Percentiles rank a stretch among this genome's conserved stretches.
These are phyloP conservation scores for Pseudocercospora cruenta DNA, from an alignment of 2,329 filamentous ascomycete genomes.

Conservation along the genomic window DNA sequence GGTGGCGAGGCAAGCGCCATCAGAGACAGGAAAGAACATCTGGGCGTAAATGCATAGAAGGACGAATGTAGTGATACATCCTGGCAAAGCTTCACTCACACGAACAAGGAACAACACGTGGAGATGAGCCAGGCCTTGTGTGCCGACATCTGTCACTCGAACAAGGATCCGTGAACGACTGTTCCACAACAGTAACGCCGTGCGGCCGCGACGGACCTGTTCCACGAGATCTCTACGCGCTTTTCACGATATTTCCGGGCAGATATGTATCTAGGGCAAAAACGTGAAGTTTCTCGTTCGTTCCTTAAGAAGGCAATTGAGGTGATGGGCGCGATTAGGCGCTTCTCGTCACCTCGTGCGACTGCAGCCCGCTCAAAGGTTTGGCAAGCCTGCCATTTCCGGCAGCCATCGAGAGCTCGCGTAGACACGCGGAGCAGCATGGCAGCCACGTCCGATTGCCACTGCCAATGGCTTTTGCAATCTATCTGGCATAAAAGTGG, in stretches of 20 bases:
- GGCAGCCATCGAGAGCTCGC: background rate
- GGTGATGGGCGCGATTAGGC: background rate
- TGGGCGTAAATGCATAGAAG: background rate
- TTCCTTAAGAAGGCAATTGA: background rate
- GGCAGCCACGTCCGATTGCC: constrained; percentile 7
- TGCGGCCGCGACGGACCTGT: too few relatives aligned
- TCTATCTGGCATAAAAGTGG: constrained; percentile 1
- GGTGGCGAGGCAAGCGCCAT: background rate
- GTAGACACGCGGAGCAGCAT: constrained; percentile 4
- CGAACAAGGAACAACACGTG: background rate
- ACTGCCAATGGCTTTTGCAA: background rate
- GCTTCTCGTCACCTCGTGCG: background rate
- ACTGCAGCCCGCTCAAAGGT: background rate
- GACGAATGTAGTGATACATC: background rate
- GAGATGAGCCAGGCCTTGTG: background rate
- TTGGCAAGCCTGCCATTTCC: background rate
- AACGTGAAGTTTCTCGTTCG: background rate
- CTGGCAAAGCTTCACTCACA: background rate
- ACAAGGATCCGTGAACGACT: background rate
- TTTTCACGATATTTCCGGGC: background rate
- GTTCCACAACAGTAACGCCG: background rate
- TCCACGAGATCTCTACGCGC: background rate
- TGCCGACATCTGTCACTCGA: constrained; percentile 11
- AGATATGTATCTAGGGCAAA: background rate
- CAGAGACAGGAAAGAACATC: background rate